These are phyloP conservation scores for Erucastrum elatum DNA, from an alignment of 345 rosid species.

Conservation along the genomic window DNA sequence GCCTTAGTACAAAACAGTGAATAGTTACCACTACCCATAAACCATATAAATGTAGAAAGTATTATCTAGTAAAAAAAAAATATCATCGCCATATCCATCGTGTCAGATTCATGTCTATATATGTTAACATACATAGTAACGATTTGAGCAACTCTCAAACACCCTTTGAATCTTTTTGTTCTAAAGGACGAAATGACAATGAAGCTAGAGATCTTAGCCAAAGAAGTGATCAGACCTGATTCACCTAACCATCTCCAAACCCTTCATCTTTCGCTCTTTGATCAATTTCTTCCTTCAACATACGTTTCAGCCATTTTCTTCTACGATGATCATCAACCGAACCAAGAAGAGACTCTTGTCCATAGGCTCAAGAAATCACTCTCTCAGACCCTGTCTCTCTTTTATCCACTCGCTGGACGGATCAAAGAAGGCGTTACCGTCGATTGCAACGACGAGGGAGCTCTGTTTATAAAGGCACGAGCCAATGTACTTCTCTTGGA, in stretches of 20 bases:
- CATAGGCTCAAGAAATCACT: not conserved
- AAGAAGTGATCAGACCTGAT: not conserved
- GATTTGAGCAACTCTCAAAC: not conserved
- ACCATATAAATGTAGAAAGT: not conserved
- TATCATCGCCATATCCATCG: not conserved
- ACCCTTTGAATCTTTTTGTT: not conserved
- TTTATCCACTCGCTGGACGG: not conserved
- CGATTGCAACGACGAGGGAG: conserved; percentile 1
- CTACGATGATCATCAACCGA: not conserved
- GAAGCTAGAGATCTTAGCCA: not conserved
- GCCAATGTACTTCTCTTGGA: not conserved
- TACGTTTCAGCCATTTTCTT: not conserved
- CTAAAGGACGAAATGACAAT: not conserved
- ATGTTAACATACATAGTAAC: not conserved
- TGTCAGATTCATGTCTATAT: not conserved
- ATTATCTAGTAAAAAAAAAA: not conserved
- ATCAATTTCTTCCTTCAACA: not conserved
- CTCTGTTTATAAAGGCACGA: not conserved
- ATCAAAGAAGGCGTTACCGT: not conserved
- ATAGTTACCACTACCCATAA: not conserved
- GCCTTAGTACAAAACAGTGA: not conserved
- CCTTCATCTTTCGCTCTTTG: not conserved
- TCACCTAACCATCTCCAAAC: not conserved
- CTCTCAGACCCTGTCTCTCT: not conserved
- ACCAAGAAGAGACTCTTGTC: not conserved